Evolutionary conservation across 164 flowering plant species (phyloP), one percentile per base, ranked within the genome.

Genomic region (Aristolochia fimbriata): DNA sequence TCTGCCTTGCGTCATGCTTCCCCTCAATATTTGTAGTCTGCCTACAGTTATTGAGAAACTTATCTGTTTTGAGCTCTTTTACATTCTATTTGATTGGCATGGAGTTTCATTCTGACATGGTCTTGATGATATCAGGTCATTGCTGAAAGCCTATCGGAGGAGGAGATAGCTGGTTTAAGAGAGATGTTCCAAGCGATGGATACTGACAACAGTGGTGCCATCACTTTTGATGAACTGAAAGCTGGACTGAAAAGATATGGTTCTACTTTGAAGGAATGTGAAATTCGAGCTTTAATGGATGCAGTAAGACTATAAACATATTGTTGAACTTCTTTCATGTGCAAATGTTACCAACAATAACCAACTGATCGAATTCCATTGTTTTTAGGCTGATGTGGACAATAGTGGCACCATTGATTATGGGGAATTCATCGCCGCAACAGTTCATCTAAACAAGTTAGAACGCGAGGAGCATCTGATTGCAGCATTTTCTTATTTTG

Each of bases 61-160:
- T 31, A 31, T 31, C 7, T 31, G 37, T 37, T 37, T 37, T 37
- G 43, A 37, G 43, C 7, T 7, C 43, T 37, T 37, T 10, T 7
- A 6, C 1, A 37, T 7, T 37, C 43, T 37, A 37, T 3, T 37
- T 37, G 4, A 37, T 37, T 37, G 9, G 11, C 0, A 1, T 37
- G 43, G 43, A 37, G 7, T 37, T 37, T 7, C 43, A 37, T 10
- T 37, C 43, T 6, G 4, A 37, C 11, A 37, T 3, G 43, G 43
- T 37, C 43, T 37, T 37, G 4, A 37, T 37, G 2, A 33, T 57
- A 57, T 61, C 76, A 92, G 98, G 98, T 92, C 15, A 92, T 92
- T 61, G 98, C 96, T 68, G 98, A 92, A 78, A 92, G 98, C 72
- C 77, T 92, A 53, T 91, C 97, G 47, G 97, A 88, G 78, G 97